Evolutionary conservation across 2,329 filamentous ascomycete species (phyloP), one percentile per base, ranked within the genome.

Genomic region (Botryotinia narcissicola): DNA sequence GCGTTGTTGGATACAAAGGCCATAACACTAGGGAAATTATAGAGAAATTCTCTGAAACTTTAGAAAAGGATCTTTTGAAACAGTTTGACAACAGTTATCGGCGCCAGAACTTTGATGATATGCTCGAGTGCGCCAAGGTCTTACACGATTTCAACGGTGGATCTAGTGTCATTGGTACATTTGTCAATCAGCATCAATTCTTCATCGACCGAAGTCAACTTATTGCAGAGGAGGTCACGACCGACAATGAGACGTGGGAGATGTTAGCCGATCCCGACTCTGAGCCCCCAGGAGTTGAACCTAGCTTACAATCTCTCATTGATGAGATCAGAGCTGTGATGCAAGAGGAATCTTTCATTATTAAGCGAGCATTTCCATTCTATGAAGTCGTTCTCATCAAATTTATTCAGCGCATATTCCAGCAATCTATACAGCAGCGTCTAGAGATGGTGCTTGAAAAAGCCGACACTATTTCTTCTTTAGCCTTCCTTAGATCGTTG

Each of bases 161-260:
- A 70, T 91, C 94, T 73, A 98, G 95, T 81, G 96, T 98, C 74
- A 97, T 98, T 82, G 95, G 93, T 22, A 87, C 95, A 18, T 99
- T 98, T 82, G 95, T 99, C 80, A 99, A 99, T 81, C 96, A 99
- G 82, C 97, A 99, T 83, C 94, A 97, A 80, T 99, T 99, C 87
- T 99, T 99, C 84, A 98, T 99, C 80, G 96, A 98, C 81, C 88
- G 95, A 40, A 96, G 94, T 77, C 95, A 98, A 82, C 86, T 99
- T 73, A 91, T 97, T 68, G 88, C 89, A 20, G 93, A 96, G 78
- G 88, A 84, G n/a, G 87, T 89, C 67, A 87, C 77, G 18, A 80
- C 80, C 35, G 80, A 82, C 73, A 81, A 87, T 73, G 89, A 94
- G 75, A 91, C 90, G 2, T 98, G 95, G 95, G 95, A 98, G 73